Evolutionary conservation across 163 green algal species (phyloP), one percentile per base, ranked within the genome.

Genomic region (Chlorella variabilis): DNA sequence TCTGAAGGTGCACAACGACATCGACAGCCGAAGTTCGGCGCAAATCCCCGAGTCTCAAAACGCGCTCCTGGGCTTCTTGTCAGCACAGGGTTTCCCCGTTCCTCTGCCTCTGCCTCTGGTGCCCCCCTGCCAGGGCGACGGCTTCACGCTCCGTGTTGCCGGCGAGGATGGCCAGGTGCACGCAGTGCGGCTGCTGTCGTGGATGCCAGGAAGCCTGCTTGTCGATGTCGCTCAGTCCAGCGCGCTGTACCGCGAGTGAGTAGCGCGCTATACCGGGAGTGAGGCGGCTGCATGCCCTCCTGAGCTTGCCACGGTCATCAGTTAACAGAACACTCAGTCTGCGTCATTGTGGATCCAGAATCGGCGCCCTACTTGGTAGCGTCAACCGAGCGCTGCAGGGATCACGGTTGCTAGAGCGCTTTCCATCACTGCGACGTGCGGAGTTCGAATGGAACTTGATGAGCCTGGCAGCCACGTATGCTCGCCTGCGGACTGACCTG

Each of bases 161-260:
- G 54, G 34, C 34, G 73, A 58, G 2, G 73, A 80, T 48, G 75
- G 75, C 29, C 31, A 20, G 29, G 20, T 36, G 39, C 75, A 81
- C 31, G 75, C 75, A 7, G 29, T 62, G 20, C 75, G 75, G 29
- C 42, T 71, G 59, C 59, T 81, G 38, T 63, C 59, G 18, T 81
- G 42, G 39, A 20, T 71, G n/a, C 59, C 75, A 0, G 75, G 75
- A 2, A 62, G 17, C 25, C 20, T 81, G 41, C 31, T 81, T 39
- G 58, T 62, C 4, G 59, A 62, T 4, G 75, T 45, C 29, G 9
- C 29, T 2, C 58, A 81, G 75, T 48, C 59, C 8, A 1, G 13
- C 3, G 73, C 67, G 58, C 59, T 80, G n/a, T 80, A 45, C 73
- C 29, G 71, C 33, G 33, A 23, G 45, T 15, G 45, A 11, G 15